These are phyloP conservation scores for Dendrobium catenatum DNA, from an alignment of 106 monocot genomes.

Conservation along the genomic window DNA sequence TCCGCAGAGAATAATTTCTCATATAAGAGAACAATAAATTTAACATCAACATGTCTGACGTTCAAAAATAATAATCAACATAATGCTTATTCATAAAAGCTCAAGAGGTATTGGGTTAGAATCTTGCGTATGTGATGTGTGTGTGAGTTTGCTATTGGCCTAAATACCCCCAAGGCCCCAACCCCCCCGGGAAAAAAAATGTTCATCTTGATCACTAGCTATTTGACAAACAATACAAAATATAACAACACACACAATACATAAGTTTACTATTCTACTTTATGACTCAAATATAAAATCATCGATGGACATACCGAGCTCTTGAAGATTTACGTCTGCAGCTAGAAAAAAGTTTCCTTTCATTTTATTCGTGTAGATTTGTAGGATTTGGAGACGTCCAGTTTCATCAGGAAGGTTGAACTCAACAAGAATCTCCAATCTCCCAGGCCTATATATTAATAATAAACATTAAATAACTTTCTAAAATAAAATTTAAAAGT, in stretches of 20 bases:
- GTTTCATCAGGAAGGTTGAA: slow-evolving; percentile 76
- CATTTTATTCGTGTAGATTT: slow-evolving; percentile 96
- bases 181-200: no score
- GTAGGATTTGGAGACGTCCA: slow-evolving; percentile 94
- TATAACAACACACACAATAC: no score
- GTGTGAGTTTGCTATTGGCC: no score
- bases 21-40: neutral
- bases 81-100: neutral
- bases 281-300: no score
- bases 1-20: no score
- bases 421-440: slow-evolving; percentile 15
- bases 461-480: neutral
- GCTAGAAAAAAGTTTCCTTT: slow-evolving; percentile 94
- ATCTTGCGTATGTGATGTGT: no score
- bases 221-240: no score
- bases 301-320: slow-evolving; percentile 16
- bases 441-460: slow-evolving; percentile 74
- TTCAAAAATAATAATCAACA: neutral
- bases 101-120: slow-evolving; percentile 29
- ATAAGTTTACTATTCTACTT: no score
- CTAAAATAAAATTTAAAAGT: neutral
- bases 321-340: slow-evolving; percentile 76
- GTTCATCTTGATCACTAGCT: no score
- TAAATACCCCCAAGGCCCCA: no score
- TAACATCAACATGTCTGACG: neutral